Base-by-base conservation (phyloP, 495 filamentous ascomycete genomes). In the Penicillium simplicissimum region DNA sequence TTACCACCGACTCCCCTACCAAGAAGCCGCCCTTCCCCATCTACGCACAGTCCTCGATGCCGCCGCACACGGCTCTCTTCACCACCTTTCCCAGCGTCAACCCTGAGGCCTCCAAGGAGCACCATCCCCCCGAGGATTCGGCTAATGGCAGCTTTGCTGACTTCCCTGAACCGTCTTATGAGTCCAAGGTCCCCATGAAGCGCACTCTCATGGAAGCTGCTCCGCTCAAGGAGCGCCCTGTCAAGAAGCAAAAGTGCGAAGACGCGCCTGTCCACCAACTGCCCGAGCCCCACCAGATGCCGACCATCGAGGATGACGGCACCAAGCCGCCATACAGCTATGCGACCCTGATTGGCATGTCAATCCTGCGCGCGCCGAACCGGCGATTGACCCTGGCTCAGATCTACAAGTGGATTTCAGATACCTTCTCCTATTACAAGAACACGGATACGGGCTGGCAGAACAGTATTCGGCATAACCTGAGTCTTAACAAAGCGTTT, bases 381-480 rank as follows among this genome's bases (percentile, higher is more conserved):
- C 87, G 92, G 23, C 87, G 90, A 40, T 79, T 98, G 52, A 97
- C 95, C 2, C 81, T 98, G 1, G 87, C 93, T n/a, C 93, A 97
- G 71, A 98, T 98, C 62, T 98, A 98, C 84, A 96, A 95, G 69
- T 98, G 95, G 95, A 98, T 98, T 60, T 92, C 91, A 1, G 92
- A 98, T 70, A 95, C 89, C 4, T 98, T 91, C 72, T 85, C 83
- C 3, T 96, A 90, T 74, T 98, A 97, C 78, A 87, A 87, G 58
- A 84, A 86, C 17, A 83, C 87, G 36, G 92, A 96, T 57, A 84
- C 90, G 6, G 94, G 95, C 28, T 98, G 95, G 95, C 93, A 97
- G 75, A 98, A 98, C 72, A 97, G 94, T 77, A 98, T 98, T 73
- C 89, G 95, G 1, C 95, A 98, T 69, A 98, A 98, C 62, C 87